Base-by-base conservation (phyloP, 2,329 filamentous ascomycete species). In the Colletotrichum orchidophilum region DNA sequence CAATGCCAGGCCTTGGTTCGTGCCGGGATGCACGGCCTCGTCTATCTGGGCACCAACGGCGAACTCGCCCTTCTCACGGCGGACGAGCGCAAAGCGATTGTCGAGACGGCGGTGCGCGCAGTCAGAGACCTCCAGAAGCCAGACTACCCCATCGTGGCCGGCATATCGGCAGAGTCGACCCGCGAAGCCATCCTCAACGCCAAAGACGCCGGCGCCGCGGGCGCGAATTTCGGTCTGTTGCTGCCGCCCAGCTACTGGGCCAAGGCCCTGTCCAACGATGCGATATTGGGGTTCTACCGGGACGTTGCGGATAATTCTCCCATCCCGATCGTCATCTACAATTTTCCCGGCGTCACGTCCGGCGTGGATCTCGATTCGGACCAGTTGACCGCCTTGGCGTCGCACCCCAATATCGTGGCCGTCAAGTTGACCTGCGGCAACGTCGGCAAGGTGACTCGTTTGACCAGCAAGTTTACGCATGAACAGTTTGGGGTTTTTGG, bases 171-270 rank as follows among this genome's bases (percentile, higher is more conserved):
- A 0, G 88, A 92, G 73, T 93, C 91, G 1, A 92, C 90, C 1
- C 86, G 89, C 67, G 91, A 93, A 79, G 89, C 90, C 12, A 88
- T 94, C 66, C 83, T 89, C 63, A 84, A 93, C 13, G 93, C 90
- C 79, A 83, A 84, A 62, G 91, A 93, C 75, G 91, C 92, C 5
- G 86, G 87, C 27, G 83, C 82, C 13, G 86, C 89, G 13, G 92
- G 92, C 42, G 92, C 89, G 72, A 90, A 91, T 76, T 91, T 91
- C 75, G 91, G 88, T 7, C 84, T 94, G 62, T 84, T 94, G 0
- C 86, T 94, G 3, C 91, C 92, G 6, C 92, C 92, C 3, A 88
- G 87, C 33, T 94, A 93, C 81, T 94, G 93, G 80, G 87, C 89
- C 67, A 81, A 85, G 6, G 82, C 91, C 15, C 87, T 91, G 76